phyloP scores from a whole-genome alignment of 192 early-diverging fungal genomes.

The Entomortierella chlamydospora region DNA sequence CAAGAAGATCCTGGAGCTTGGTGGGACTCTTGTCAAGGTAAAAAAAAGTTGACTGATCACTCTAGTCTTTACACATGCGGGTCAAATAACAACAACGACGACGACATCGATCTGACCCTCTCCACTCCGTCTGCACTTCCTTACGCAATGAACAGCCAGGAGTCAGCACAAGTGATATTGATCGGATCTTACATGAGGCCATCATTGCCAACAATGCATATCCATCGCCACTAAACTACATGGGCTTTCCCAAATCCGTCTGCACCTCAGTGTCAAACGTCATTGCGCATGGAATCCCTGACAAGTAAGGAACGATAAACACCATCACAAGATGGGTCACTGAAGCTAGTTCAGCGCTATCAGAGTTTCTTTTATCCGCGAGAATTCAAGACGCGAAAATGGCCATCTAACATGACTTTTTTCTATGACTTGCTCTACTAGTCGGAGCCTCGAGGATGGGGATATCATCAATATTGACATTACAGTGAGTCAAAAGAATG shows the following conservation, averaged over 20 bases:
- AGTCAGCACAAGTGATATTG: conserved; percentile 94
- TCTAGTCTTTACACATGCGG: neutral
- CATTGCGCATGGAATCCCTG: conserved; percentile 98
- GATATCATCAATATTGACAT: conserved; percentile 98
- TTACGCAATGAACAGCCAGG: conserved; percentile 62
- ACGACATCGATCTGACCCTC: neutral
- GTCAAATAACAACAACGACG: too few species aligned
- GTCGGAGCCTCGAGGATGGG: conserved; percentile 90
- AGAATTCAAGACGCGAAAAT: too few species aligned
- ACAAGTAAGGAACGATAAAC: conserved; percentile 63
- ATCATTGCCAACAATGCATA: conserved; percentile 89
- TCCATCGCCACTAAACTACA: conserved; percentile 98
- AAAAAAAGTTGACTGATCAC: neutral
- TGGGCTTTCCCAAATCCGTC: conserved; percentile 94
- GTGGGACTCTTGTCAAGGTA: conserved; percentile 63
- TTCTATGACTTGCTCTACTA: conserved; percentile 59
- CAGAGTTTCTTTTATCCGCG: too few species aligned
- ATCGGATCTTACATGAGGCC: conserved; percentile 94
- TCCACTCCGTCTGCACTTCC: neutral
- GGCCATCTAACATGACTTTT: neutral
- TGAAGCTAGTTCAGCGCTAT: neutral
- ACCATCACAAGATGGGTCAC: neutral
- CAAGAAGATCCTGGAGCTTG: conserved; percentile 65
- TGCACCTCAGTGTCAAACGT: conserved; percentile 81
- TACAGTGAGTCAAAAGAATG: conserved; percentile 50